Evolutionary conservation across 192 early-diverging fungal genomes (phyloP).

Genomic region (Geosiphon pyriformis): DNA sequence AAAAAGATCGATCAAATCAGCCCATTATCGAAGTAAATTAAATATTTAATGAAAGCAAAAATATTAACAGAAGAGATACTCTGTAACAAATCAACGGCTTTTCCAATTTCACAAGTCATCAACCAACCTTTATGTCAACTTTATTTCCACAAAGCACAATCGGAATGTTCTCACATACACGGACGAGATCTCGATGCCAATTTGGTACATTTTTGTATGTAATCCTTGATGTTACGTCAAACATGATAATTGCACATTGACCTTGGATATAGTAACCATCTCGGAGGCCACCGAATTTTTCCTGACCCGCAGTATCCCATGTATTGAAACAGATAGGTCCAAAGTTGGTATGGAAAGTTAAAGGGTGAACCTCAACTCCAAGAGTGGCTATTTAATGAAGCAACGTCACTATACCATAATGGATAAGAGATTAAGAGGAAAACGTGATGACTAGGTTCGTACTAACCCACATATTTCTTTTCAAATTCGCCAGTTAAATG

Average conservation of each 20-base stretch:
- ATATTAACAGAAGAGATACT: not conserved
- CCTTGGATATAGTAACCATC: slow-evolving; percentile 99
- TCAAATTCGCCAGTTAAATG: slow-evolving; percentile 99
- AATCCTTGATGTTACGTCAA: slow-evolving; percentile 98
- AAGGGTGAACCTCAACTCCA: slow-evolving; percentile 99
- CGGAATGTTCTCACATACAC: slow-evolving; percentile 99
- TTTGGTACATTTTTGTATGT: slow-evolving; percentile 99
- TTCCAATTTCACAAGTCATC: too few species aligned
- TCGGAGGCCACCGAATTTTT: slow-evolving; percentile 99
- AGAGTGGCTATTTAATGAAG: slow-evolving; percentile 72
- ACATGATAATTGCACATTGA: slow-evolving; percentile 99
- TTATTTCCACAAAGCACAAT: slow-evolving; percentile 99
- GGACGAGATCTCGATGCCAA: slow-evolving; percentile 99
- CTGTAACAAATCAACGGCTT: not conserved
- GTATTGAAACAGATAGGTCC: slow-evolving; percentile 97
- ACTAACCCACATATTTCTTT: slow-evolving; percentile 98
- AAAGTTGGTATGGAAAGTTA: slow-evolving; percentile 97
- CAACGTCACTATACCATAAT: slow-evolving; percentile 14
- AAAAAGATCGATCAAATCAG: too few species aligned
- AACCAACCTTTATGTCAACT: slow-evolving; percentile 92
- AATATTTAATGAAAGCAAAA: slow-evolving; percentile 2
- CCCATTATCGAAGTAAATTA: too few species aligned
- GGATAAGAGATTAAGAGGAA: slow-evolving; percentile 11
- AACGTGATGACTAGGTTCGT: not conserved
- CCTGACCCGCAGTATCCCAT: slow-evolving; percentile 99